Evolutionary conservation across 2,329 filamentous ascomycete species (phyloP).

Genomic region (Fusarium sterilihyphosum): DNA sequence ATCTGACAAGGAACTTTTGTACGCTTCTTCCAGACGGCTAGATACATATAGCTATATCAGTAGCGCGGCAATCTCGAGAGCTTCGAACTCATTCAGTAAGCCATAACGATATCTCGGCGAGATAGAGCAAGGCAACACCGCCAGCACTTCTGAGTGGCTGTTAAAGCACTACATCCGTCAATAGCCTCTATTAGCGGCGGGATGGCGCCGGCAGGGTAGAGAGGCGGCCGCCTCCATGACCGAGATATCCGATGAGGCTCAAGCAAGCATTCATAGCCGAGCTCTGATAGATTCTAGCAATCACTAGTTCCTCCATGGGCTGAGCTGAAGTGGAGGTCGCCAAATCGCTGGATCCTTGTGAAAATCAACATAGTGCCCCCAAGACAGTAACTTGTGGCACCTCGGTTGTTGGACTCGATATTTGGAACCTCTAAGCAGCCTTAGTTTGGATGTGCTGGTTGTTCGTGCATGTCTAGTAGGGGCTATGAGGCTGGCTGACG

Average conservation of each 20-base stretch:
- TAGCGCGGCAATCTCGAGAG: neutral
- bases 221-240: neutral
- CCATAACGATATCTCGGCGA: neutral
- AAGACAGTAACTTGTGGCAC: neutral
- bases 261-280: neutral
- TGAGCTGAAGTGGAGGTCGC: slow-evolving; percentile 7
- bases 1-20: neutral
- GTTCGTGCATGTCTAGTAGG: slow-evolving; percentile 3
- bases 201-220: neutral
- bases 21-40: neutral
- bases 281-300: neutral
- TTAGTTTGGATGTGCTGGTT: neutral
- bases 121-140: neutral
- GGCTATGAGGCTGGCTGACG: slow-evolving; percentile 12
- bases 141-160: neutral
- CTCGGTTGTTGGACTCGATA: neutral
- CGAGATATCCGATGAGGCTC: neutral
- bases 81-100: neutral
- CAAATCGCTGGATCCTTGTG: neutral
- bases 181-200: neutral
- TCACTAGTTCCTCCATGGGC: slow-evolving; percentile 1
- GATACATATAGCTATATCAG: neutral
- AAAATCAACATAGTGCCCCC: neutral
- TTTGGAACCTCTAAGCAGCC: neutral
- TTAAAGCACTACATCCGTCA: neutral